Base-by-base conservation (phyloP, 2,329 filamentous ascomycete species). In the Penicillium sp. region DNA sequence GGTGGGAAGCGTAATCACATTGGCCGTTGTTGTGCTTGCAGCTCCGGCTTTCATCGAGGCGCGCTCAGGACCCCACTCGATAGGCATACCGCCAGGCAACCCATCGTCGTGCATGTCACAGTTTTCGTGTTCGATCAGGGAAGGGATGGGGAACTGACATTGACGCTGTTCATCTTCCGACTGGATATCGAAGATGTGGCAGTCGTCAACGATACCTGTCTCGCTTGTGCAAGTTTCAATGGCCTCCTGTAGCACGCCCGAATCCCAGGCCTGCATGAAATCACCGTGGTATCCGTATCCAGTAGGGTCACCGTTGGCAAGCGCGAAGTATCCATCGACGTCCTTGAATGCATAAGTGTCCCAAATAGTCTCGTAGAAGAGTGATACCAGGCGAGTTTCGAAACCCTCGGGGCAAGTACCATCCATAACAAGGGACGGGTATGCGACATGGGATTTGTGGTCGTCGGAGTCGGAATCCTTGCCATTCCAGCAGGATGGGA, bases 311-410 rank as follows among this genome's bases (percentile, higher is more conserved):
- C 91, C 90, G 66, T 92, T 92, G 49, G 90, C 79, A 50, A 96
- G 76, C 49, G 92, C 81, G 68, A 96, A 96, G 63, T 86, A 75
- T 52, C 91, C 91, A 8, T 82, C 76, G 23, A 82, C 75, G 56
- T 82, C 82, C 29, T 76, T 77, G 74, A 89, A 96, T 1, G 79
- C 80, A 49, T 83, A 75, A 9, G 90, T 94, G 70, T 88, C 79
- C 84, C 87, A 96, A 73, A 96, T 96, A 35, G 88, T 91, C 79
- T 97, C 91, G 72, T 83, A 96, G 74, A 96, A 88, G 48, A 97
- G 81, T 60, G 88, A 88, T 2, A 89, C 86, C 25, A 94, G 74
- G 56, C 89, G 87, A 19, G 81, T 82, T 13, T 86, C 82, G 70
- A 86, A 92, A 9, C 81, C 86, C 1, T 83, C 71, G 0, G 92